Base-by-base conservation (phyloP, 129 eudicot species). In the Chrysanthemum lavandulifolium region DNA sequence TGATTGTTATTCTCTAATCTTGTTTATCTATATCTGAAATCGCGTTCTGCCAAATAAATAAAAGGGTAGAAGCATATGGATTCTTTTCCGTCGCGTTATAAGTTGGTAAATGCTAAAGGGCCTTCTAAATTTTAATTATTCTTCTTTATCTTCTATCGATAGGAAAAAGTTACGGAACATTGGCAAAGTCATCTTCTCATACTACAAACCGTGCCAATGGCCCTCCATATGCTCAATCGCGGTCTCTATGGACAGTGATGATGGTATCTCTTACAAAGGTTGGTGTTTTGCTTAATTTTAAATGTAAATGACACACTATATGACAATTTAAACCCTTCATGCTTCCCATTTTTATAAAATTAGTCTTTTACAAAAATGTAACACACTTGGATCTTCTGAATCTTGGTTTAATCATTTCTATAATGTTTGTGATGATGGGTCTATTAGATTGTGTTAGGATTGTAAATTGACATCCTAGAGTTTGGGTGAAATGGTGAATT, bases 231-330 rank as follows among this genome's bases (percentile, higher is more conserved):
- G 83, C 86, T 72, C 91, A 88, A 74, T 79, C 94, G 68, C 78
- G 29, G 83, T 88, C 62, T 76, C 96, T 54, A 84, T 82, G 84
- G 97, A 90, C 58, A 82, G 86, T 78, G 96, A 91, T 74, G 97
- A 95, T 80, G 97, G 91, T 69, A 88, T 91, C 76, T 82, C 97
- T 15, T 91, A 72, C 62, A 72, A 95, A 84, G 99, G 99, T 91
- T 67, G 29, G 70, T 78, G 13, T 60, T 54, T 53, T 56, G 13
- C 57, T 27, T 4, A 12, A 25, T 14, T 15, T 23, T 10, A 13
- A 67, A 10, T 48, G 48, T 54, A 49, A 21, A 18, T 67, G 4
- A 48, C 1, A 16, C 5, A 16, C 36, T 16, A 47, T 43, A 5
- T 67, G 36, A 1, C 15, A 18, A 47, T 18, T 51, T 48, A 45